These are phyloP conservation scores for Aspergillus hortae DNA, from an alignment of 2,329 filamentous ascomycete species.

Conservation along the genomic window DNA sequence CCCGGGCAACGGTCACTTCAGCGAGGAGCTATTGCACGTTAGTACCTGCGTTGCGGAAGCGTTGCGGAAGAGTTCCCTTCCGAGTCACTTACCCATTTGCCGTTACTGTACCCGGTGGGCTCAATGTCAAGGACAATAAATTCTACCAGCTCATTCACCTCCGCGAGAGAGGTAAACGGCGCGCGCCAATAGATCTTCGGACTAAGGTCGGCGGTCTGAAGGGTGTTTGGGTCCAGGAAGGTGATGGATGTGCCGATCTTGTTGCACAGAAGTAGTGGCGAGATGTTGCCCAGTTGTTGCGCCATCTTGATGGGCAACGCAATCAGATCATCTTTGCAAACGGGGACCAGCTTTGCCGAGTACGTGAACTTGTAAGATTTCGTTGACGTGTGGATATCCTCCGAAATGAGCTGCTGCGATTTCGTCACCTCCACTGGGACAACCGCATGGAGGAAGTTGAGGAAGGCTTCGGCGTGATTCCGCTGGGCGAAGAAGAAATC, in stretches of 20 bases:
- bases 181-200: conserved; percentile 84
- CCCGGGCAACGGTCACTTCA: conserved; percentile 82
- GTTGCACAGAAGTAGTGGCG: conserved; percentile 79
- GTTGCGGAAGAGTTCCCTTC: not conserved
- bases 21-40: conserved; percentile 62
- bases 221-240: conserved; percentile 82
- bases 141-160: conserved; percentile 80
- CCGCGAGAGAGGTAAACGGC: conserved; percentile 79
- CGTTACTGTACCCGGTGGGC: conserved; percentile 67
- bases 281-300: conserved; percentile 82
- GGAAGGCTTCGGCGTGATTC: conserved; percentile 88
- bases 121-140: conserved; percentile 97
- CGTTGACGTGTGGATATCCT: conserved; percentile 84
- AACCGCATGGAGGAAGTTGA: conserved; percentile 84
- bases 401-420: conserved; percentile 88
- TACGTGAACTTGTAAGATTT: conserved; percentile 95
- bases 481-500: conserved; percentile 91
- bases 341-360: conserved; percentile 83
- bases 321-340: conserved; percentile 97
- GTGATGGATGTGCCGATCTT: conserved; percentile 86
- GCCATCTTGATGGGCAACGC: conserved; percentile 86
- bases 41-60: not conserved
- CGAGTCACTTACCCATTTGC: conserved; percentile 46
- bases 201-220: conserved; percentile 84
- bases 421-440: conserved; percentile 76